These are phyloP conservation scores for Aureobasidium zeae DNA, from an alignment of 2,329 filamentous ascomycete genomes.

Conservation along the genomic window DNA sequence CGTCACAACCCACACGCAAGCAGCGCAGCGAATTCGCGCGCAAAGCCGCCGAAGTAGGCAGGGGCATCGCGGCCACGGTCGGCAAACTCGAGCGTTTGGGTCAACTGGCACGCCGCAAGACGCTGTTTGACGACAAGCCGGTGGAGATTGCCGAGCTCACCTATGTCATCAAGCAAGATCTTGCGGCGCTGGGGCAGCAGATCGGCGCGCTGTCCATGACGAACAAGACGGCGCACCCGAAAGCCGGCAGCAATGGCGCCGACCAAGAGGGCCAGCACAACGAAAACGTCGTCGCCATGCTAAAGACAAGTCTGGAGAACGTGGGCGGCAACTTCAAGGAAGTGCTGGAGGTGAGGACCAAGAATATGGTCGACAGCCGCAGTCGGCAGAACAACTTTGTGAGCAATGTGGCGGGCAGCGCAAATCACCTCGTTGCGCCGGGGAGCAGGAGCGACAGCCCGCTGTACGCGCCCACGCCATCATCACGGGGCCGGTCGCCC, in stretches of 20 bases:
- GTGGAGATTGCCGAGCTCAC: conserved; percentile 96
- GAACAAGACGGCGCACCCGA: conserved; percentile 60
- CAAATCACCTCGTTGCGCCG: conserved; percentile 40
- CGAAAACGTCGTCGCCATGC: conserved; percentile 87
- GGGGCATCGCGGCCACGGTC: conserved; percentile 86
- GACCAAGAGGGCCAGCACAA: conserved; percentile 92
- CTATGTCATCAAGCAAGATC: conserved; percentile 95
- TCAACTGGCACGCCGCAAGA: conserved; percentile 89
- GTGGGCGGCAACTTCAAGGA: conserved; percentile 96
- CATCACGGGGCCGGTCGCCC: conserved; percentile 18
- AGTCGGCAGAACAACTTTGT: conserved; percentile 95
- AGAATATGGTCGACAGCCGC: conserved; percentile 92
- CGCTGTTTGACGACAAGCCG: conserved; percentile 91
- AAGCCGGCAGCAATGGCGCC: conserved; percentile 35
- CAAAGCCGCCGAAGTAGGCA: conserved; percentile 81
- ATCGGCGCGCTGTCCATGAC: conserved; percentile 75
- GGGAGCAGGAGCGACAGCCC: conserved; percentile 37
- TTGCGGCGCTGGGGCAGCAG: conserved; percentile 75
- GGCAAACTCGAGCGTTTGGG: conserved; percentile 89
- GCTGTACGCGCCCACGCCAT: conserved; percentile 41
- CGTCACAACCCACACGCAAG: conserved; percentile 25
- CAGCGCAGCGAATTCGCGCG: conserved; percentile 83
- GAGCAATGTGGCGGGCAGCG: conserved; percentile 58
- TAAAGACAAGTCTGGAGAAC: conserved; percentile 85
- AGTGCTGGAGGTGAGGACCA: conserved; percentile 88